These are phyloP conservation scores for Cladosporium sp. DNA, from an alignment of 2,329 filamentous ascomycete species.

Conservation along the genomic window DNA sequence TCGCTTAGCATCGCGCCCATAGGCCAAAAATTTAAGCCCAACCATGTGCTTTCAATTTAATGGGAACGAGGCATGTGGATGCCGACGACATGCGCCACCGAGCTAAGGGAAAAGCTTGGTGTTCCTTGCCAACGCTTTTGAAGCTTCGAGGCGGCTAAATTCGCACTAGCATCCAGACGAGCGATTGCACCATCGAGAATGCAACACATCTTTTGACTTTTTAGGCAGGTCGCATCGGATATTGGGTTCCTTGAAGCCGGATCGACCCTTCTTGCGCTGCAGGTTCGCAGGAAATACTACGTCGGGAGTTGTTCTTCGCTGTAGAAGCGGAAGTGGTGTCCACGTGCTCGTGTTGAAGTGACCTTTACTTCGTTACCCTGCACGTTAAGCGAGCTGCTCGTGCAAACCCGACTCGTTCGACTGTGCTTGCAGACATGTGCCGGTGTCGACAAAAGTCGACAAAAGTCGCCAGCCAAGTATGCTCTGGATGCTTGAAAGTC, in stretches of 20 bases:
- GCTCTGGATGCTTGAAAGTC: background rate
- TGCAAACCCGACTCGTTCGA: too few relatives aligned
- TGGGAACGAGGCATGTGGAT: background rate
- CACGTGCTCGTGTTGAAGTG: background rate
- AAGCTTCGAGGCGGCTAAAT: background rate
- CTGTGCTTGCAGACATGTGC: background rate
- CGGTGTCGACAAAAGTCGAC: background rate
- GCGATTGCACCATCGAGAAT: constrained; percentile 1
- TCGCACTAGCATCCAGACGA: background rate
- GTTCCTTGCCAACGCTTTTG: background rate
- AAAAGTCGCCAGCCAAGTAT: background rate
- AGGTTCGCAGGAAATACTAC: background rate
- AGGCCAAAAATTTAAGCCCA: background rate
- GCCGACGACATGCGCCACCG: background rate
- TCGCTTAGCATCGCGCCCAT: background rate
- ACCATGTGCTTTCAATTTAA: background rate
- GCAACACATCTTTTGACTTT: background rate
- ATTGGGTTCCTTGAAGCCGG: background rate
- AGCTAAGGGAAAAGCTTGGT: background rate
- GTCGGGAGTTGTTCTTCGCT: background rate
- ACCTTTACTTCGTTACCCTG: background rate
- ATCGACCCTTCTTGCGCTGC: background rate
- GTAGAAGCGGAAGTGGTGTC: background rate
- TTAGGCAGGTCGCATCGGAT: background rate
- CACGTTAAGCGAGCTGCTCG: background rate